These are phyloP conservation scores for Phytopythium chamaehyphon DNA, from an alignment of 352 stramenopile genomes.

Conservation along the genomic window DNA sequence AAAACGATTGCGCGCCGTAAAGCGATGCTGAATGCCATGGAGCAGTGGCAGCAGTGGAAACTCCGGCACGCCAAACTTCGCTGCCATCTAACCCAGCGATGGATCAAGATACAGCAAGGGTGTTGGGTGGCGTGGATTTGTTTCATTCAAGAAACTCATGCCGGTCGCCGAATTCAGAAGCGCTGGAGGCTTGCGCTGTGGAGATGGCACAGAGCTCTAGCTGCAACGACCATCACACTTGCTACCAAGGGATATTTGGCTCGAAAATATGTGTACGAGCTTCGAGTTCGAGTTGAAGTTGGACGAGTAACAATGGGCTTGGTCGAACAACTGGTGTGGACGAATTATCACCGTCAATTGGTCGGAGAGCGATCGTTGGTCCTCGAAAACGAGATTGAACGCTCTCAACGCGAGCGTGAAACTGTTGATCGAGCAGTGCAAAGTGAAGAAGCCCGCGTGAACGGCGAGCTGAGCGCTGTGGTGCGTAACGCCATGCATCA, in stretches of 20 bases:
- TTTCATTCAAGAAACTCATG: background rate
- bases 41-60: conserved; percentile 8
- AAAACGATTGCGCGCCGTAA: conserved; percentile 6
- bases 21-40: conserved; percentile 1
- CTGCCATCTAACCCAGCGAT: background rate
- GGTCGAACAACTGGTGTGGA: background rate
- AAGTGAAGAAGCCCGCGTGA: background rate
- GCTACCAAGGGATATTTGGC: background rate
- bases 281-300: background rate
- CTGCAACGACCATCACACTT: background rate
- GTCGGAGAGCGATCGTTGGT: background rate
- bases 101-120: background rate
- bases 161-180: background rate
- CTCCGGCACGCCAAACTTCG: conserved; percentile 4
- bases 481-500: conserved; percentile 6
- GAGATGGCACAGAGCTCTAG: background rate
- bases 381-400: background rate
- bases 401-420: background rate
- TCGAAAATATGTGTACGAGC: background rate
- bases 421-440: background rate
- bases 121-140: background rate
- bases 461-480: background rate
- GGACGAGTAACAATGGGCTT: background rate
- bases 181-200: background rate
- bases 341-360: background rate